Conservation (phyloP, 148 eudicot genomes). For the Polygonum aviculare region DNA sequence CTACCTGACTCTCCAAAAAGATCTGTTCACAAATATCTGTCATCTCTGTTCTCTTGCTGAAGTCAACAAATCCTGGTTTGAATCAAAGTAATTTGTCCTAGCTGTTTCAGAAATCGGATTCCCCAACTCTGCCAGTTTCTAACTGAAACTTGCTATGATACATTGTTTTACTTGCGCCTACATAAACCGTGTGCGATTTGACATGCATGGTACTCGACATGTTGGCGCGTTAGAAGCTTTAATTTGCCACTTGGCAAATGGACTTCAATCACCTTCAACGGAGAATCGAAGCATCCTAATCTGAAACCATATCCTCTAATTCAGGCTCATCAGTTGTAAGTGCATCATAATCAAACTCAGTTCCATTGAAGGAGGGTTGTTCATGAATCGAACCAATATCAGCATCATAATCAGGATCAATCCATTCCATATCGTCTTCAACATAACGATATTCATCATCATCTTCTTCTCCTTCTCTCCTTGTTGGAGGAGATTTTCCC, state of each 20-base stretch:
- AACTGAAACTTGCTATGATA: background rate
- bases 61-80: background rate
- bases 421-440: constrained; percentile 52
- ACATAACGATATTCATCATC: constrained; percentile 36
- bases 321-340: constrained; percentile 61
- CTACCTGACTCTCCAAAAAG: constrained; percentile 1
- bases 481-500: constrained; percentile 20
- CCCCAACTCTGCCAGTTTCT: constrained; percentile 2
- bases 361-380: constrained; percentile 39
- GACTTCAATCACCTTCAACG: background rate
- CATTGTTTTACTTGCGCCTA: background rate
- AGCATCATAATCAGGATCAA: constrained; percentile 74
- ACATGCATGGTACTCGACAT: background rate
- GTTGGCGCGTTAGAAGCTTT: background rate
- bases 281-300: constrained; percentile 21
- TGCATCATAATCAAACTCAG: constrained; percentile 48
- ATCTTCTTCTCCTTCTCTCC: constrained; percentile 38
- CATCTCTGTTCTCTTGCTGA: background rate
- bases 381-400: constrained; percentile 31
- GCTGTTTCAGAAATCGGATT: background rate
- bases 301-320: constrained; percentile 83
- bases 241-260: background rate
- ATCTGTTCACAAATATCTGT: background rate
- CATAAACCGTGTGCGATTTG: background rate
- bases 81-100: background rate